phyloP scores from a whole-genome alignment of 352 stramenopile species.

The Phytophthora boehmeriae region DNA sequence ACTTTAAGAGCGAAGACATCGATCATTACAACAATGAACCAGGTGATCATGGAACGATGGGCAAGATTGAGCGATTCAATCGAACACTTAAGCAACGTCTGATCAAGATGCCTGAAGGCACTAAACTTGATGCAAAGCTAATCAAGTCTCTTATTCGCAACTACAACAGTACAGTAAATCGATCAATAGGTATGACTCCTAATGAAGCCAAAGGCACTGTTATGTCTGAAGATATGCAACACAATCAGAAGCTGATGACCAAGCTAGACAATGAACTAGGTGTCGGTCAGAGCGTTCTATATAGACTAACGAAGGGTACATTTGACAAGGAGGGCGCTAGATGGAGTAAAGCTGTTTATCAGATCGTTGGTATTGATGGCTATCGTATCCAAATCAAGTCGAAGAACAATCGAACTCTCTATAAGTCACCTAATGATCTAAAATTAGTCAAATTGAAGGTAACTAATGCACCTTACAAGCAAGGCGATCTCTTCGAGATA shows the following conservation, averaged over 20 bases:
- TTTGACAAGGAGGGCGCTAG: slow-evolving; percentile 20
- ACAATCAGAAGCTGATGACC: slow-evolving; percentile 9
- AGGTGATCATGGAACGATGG: slow-evolving; percentile 1
- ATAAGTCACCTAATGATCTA: too few relatives aligned
- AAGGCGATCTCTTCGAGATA: too few relatives aligned
- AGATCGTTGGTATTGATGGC: slow-evolving; percentile 20
- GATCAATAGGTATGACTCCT: slow-evolving; percentile 9
- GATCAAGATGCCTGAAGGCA: slow-evolving; percentile 11
- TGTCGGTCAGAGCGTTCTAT: slow-evolving; percentile 2
- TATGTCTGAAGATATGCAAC: slow-evolving; percentile 10
- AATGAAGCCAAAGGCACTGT: slow-evolving; percentile 19
- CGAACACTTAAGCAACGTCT: slow-evolving; percentile 21
- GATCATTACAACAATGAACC: slow-evolving; percentile 23
- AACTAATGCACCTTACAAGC: too few relatives aligned
- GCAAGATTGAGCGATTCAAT: slow-evolving; percentile 30
- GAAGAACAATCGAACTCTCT: slow-evolving; percentile 13
- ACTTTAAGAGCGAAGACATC: slow-evolving; percentile 11
- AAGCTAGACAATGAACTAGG: slow-evolving; percentile 1
- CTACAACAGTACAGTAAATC: slow-evolving; percentile 14
- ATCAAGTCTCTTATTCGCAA: slow-evolving; percentile 11
- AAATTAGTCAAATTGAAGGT: background rate
- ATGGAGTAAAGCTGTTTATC: slow-evolving; percentile 12
- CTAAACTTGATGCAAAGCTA: slow-evolving; percentile 12
- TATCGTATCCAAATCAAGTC: slow-evolving; percentile 17
- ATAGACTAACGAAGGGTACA: slow-evolving; percentile 8